Percentiles rank a stretch among this genome's conserved stretches.
Conservation (phyloP, 2,329 filamentous ascomycete genomes). For the Phaeosphaeriaceae sp. region DNA sequence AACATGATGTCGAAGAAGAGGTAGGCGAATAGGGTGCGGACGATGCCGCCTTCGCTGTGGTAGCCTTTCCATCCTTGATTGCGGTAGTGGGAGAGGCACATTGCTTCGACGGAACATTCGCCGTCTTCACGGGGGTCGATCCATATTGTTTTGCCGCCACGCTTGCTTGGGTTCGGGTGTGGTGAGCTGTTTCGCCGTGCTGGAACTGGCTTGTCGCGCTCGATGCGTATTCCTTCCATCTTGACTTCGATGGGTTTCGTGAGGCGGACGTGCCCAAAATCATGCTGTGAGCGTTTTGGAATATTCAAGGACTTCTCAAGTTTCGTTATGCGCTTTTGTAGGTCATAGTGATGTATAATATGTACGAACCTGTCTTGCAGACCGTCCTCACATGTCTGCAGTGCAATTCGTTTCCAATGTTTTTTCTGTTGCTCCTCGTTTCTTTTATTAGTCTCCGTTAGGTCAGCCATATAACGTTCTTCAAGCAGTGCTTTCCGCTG, state of each 20-base stretch:
- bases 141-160: conserved; percentile 82
- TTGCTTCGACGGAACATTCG: conserved; percentile 88
- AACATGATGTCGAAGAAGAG: conserved; percentile 95
- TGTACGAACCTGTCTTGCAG: conserved; percentile 90
- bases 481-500: conserved; percentile 92
- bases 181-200: conserved; percentile 38
- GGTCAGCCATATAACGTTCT: conserved; percentile 85
- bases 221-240: conserved; percentile 79
- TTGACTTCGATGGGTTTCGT: conserved; percentile 76
- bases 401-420: conserved; percentile 78
- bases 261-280: conserved; percentile 86
- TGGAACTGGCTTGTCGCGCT: conserved; percentile 58
- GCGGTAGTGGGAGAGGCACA: conserved; percentile 90
- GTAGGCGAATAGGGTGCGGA: conserved; percentile 83
- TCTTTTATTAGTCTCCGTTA: conserved; percentile 27
- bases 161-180: conserved; percentile 42
- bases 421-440: conserved; percentile 71
- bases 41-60: conserved; percentile 88
- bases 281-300: conserved; percentile 84
- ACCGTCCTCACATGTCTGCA: conserved; percentile 82
- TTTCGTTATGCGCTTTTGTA: conserved; percentile 92
- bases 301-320: conserved; percentile 85
- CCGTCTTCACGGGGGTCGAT: conserved; percentile 75
- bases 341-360: conserved; percentile 88
- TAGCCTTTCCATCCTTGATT: conserved; percentile 90